These are phyloP conservation scores for Xylariaceae sp. DNA, from an alignment of 2,329 filamentous ascomycete species.

Conservation along the genomic window DNA sequence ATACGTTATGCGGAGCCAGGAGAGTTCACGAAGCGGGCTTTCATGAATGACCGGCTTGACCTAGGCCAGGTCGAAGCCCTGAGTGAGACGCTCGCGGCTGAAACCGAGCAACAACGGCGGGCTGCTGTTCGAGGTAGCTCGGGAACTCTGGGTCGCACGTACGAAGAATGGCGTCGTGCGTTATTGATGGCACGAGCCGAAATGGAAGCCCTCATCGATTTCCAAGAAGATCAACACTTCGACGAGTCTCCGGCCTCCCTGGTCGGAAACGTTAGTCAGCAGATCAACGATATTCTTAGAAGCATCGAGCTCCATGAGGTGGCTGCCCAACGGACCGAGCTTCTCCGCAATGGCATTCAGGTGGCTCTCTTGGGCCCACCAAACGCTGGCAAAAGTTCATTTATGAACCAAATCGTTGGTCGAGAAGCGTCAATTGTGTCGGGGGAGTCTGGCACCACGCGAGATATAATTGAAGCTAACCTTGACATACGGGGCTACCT, in stretches of 20 bases:
- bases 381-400: constrained; percentile 90
- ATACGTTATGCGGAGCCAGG: constrained; percentile 90
- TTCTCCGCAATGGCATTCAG: constrained; percentile 78
- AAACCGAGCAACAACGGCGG: constrained; percentile 89
- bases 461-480: constrained; percentile 88
- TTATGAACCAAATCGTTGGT: constrained; percentile 86
- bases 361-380: constrained; percentile 85
- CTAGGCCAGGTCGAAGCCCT: constrained; percentile 74
- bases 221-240: constrained; percentile 95
- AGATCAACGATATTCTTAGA: constrained; percentile 56
- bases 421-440: constrained; percentile 94
- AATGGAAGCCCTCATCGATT: constrained; percentile 93
- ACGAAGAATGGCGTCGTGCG: constrained; percentile 74
- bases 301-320: constrained; percentile 65
- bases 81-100: constrained; percentile 57
- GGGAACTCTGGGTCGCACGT: constrained; percentile 63
- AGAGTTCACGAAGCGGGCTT: constrained; percentile 90
- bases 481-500: constrained; percentile 86
- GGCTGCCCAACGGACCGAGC: constrained; percentile 75
- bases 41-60: constrained; percentile 78
- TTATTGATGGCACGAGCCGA: constrained; percentile 81
- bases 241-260: constrained; percentile 76
- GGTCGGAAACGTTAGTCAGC: constrained; percentile 60
- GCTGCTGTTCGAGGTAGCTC: constrained; percentile 76
- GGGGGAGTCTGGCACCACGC: constrained; percentile 83